These are phyloP conservation scores for Coniochaeta sp. DNA, from an alignment of 2,329 filamentous ascomycete species.

Conservation along the genomic window DNA sequence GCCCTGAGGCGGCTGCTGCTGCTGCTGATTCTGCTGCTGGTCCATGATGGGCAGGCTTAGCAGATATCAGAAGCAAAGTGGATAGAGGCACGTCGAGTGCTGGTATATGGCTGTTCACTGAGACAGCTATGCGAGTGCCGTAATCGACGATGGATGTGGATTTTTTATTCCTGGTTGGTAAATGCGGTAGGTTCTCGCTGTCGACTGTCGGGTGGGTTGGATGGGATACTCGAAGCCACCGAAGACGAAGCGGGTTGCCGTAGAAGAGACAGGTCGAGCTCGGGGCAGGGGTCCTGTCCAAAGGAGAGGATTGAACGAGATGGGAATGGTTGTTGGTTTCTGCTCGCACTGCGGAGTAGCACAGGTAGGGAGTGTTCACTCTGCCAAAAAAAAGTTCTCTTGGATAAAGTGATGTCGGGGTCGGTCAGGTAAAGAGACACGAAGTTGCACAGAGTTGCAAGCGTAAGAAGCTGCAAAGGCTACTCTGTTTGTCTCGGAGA, in stretches of 20 bases:
- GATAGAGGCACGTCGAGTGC: constrained; percentile 38
- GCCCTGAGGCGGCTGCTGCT: constrained; percentile 41
- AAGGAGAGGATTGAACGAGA: constrained; percentile 6
- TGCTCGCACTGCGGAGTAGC: neutral
- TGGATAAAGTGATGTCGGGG: neutral
- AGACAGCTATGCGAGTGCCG: neutral
- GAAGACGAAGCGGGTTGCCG: neutral
- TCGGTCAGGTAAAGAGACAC: neutral
- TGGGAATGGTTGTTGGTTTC: neutral
- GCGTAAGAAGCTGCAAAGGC: neutral
- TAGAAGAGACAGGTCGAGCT: neutral
- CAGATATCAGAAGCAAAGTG: constrained; percentile 9
- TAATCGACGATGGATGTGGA: neutral
- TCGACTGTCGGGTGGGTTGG: neutral
- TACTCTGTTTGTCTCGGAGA: neutral
- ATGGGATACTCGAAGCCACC: neutral
- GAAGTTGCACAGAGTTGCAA: neutral
- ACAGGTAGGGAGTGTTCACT: constrained; percentile 1
- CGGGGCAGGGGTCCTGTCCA: constrained; percentile 1
- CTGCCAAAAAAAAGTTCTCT: neutral
- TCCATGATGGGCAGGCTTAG: constrained; percentile 52
- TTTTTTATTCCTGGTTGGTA: neutral
- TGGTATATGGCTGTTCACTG: constrained; percentile 13
- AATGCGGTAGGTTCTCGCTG: neutral
- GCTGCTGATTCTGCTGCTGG: constrained; percentile 49